Evolutionary conservation across 1,139 yeast genomes (phyloP).

Genomic region (Candida tunisiensis): DNA sequence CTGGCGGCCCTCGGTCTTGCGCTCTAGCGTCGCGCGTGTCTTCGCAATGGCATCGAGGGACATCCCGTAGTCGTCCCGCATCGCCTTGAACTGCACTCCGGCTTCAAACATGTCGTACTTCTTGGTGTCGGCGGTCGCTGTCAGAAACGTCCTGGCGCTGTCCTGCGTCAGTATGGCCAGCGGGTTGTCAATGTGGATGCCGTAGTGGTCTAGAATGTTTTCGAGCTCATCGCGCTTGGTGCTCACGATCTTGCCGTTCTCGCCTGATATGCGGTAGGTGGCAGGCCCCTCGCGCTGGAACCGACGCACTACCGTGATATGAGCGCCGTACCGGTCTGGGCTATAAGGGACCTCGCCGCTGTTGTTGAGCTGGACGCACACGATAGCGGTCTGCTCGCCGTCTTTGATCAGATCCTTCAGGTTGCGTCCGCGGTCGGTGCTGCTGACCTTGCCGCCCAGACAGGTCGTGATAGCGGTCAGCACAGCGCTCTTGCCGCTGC

Average conservation of each 20-base stretch:
- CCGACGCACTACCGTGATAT: conserved; percentile 57
- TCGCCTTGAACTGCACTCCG: conserved; percentile 14
- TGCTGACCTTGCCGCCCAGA: conserved; percentile 87
- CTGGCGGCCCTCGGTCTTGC: conserved; percentile 15
- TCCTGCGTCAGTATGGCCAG: conserved; percentile 90
- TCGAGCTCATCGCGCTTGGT: conserved; percentile 49
- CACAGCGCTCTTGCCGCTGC: conserved; percentile 90
- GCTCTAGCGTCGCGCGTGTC: conserved; percentile 16
- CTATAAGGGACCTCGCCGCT: conserved; percentile 49
- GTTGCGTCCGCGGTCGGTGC: conserved; percentile 69
- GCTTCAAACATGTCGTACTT: conserved; percentile 44
- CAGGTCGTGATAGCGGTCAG: conserved; percentile 85
- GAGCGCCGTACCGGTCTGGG: conserved; percentile 47
- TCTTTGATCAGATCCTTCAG: conserved; percentile 60
- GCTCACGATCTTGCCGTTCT: conserved; percentile 34
- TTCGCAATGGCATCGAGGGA: conserved; percentile 10
- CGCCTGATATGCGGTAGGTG: conserved; percentile 38
- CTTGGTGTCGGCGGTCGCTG: conserved; percentile 51
- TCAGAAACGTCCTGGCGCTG: conserved; percentile 78
- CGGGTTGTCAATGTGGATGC: conserved; percentile 78
- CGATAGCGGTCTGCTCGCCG: conserved; percentile 50
- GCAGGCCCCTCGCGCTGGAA: conserved; percentile 26
- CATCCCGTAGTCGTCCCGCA: conserved; percentile 3
- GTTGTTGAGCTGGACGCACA: conserved; percentile 42
- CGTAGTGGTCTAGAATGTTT: conserved; percentile 49